Conservation (phyloP, 768 basidiomycete genomes). For the Phlegmacium glaucopus region DNA sequence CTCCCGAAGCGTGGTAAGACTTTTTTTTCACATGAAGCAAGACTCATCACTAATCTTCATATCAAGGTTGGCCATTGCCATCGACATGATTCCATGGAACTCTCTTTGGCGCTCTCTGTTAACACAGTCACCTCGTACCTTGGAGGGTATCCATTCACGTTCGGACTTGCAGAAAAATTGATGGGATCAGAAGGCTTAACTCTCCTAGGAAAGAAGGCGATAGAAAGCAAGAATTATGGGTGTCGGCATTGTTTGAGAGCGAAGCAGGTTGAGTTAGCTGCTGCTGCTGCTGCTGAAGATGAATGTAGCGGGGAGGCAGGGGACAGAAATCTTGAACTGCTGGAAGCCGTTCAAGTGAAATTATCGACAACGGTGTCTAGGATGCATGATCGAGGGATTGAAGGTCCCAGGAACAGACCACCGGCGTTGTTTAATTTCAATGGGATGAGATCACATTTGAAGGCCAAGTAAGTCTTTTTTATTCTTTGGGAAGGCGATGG, state of each 20-base stretch:
- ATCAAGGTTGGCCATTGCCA: constrained; percentile 61
- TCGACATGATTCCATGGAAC: constrained; percentile 52
- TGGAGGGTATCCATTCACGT: constrained; percentile 13
- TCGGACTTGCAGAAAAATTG: constrained; percentile 19
- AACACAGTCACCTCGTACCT: constrained; percentile 8
- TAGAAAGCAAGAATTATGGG: constrained; percentile 38
- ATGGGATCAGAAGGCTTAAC: constrained; percentile 11
- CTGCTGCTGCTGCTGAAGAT: neutral
- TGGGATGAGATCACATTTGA: constrained; percentile 60
- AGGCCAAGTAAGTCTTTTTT: constrained; percentile 46
- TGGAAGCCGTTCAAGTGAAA: constrained; percentile 1
- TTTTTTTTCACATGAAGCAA: neutral
- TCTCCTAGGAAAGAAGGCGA: constrained; percentile 21
- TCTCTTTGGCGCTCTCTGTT: constrained; percentile 10
- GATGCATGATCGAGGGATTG: constrained; percentile 8
- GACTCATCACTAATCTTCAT: neutral
- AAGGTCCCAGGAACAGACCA: constrained; percentile 12
- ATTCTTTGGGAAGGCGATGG: neutral
- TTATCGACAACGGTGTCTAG: constrained; percentile 2
- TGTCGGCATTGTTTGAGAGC: constrained; percentile 49
- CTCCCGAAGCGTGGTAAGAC: constrained; percentile 42
- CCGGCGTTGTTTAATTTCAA: constrained; percentile 43
- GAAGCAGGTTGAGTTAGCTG: constrained; percentile 8
- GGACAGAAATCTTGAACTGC: neutral
- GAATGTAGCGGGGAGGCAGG: neutral